phyloP scores from a whole-genome alignment of 208 protist genomes.

The Trypanosoma scelopori region DNA sequence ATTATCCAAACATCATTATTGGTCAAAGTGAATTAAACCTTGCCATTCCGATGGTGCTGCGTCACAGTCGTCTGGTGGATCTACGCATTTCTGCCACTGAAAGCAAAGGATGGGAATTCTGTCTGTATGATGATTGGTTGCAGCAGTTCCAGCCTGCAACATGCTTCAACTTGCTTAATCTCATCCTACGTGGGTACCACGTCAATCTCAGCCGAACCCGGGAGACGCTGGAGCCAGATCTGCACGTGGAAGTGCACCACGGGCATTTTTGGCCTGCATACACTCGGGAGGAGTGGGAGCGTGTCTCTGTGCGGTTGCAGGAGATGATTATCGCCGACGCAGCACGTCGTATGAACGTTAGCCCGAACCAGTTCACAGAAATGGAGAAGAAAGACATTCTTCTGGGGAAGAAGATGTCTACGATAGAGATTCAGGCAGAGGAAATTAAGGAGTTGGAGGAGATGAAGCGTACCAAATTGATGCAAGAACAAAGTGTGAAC shows the following conservation, averaged over 20 bases:
- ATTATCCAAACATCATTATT: conserved; percentile 99
- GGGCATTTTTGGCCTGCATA: conserved; percentile 99
- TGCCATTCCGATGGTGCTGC: conserved; percentile 98
- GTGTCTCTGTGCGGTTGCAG: conserved; percentile 98
- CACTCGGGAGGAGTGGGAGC: conserved; percentile 99
- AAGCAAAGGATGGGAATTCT: conserved; percentile 98
- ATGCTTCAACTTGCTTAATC: conserved; percentile 99
- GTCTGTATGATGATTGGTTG: conserved; percentile 99
- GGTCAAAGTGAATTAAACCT: conserved; percentile 99
- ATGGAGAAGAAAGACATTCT: conserved; percentile 99
- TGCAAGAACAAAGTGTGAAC: conserved; percentile 59
- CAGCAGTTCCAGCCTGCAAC: conserved; percentile 98
- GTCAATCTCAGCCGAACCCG: conserved; percentile 97
- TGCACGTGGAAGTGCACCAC: conserved; percentile 94
- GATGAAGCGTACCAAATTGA: conserved; percentile 85
- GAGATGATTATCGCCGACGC: conserved; percentile 99
- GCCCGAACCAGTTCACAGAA: conserved; percentile 98
- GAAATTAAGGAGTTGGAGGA: conserved; percentile 99
- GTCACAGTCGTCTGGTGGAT: conserved; percentile 99
- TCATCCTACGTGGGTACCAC: conserved; percentile 99
- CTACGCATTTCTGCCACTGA: conserved; percentile 99
- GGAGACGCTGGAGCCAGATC: conserved; percentile 97
- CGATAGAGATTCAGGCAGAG: conserved; percentile 98
- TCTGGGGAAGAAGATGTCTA: conserved; percentile 99
- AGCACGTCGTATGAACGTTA: conserved; percentile 99